Percentiles rank a stretch among this genome's conserved stretches.
Conservation (phyloP, 352 stramenopile genomes). For the Aphanomyces astaci region DNA sequence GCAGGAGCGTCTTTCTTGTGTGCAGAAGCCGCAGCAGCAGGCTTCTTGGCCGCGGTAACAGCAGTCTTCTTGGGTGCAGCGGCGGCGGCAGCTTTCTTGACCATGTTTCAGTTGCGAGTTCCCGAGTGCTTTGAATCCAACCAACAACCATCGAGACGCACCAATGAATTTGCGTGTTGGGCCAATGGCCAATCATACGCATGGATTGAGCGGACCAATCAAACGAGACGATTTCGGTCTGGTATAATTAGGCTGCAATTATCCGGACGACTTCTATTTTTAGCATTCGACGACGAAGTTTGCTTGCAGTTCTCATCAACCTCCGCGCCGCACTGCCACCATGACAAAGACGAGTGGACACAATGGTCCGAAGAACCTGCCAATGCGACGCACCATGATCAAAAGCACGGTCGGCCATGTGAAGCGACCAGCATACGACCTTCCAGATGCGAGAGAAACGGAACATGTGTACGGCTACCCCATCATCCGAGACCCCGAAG, state of each 20-base stretch:
- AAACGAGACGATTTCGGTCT: background rate
- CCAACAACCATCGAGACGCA: background rate
- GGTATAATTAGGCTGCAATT: conserved; percentile 4
- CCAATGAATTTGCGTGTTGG: background rate
- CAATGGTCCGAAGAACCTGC: conserved; percentile 25
- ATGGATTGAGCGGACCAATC: background rate
- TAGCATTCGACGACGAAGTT: background rate
- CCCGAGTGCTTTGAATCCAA: conserved; percentile 6
- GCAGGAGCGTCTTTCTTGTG: background rate
- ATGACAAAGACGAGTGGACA: conserved; percentile 6
- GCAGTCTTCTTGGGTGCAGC: background rate
- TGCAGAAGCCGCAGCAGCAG: background rate
- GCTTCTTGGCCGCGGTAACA: background rate
- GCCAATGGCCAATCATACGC: conserved; percentile 10
- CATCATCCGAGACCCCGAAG: conserved; percentile 60
- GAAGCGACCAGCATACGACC: conserved; percentile 50
- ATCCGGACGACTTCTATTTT: conserved; percentile 19
- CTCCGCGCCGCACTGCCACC: background rate
- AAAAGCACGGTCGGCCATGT: conserved; percentile 67
- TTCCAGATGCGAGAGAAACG: conserved; percentile 52
- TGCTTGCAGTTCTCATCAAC: background rate
- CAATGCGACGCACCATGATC: conserved; percentile 72
- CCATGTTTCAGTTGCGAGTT: background rate
- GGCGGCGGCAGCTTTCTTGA: background rate
- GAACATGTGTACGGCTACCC: conserved; percentile 63